Conservation (phyloP, 768 basidiomycete genomes). For the Royoungia palumana region DNA sequence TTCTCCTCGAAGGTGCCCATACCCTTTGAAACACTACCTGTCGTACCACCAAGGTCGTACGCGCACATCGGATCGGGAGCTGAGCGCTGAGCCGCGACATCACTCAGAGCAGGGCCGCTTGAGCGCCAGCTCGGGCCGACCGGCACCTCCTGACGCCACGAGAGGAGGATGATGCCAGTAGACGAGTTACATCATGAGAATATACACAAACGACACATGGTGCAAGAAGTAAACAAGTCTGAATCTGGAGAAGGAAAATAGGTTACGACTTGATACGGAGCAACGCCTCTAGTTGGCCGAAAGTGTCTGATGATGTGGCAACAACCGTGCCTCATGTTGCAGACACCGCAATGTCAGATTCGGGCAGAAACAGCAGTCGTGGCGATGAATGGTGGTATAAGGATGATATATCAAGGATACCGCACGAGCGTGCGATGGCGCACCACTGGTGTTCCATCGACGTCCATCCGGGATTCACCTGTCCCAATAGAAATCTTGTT, state of each 20-base stretch:
- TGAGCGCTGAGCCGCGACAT: no score
- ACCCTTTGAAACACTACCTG: no score
- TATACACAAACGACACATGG: no score
- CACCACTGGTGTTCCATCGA: slow-evolving; percentile 20
- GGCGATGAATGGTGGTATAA: slow-evolving; percentile 14
- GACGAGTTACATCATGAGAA: not conserved
- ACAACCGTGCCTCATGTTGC: not conserved
- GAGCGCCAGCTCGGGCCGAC: no score
- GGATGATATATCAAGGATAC: no score
- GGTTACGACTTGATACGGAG: not conserved
- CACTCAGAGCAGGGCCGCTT: no score
- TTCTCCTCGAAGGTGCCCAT: no score
- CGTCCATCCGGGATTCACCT: not conserved
- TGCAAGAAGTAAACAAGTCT: not conserved
- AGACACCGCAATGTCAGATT: not conserved
- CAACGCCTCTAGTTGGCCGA: not conserved
- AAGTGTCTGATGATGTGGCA: no score
- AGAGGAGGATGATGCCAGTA: no score
- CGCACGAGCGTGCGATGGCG: not conserved
- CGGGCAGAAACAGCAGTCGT: slow-evolving; percentile 18
- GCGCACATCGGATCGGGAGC: no score
- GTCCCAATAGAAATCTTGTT: not conserved
- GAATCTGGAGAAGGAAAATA: not conserved
- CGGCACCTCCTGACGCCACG: no score
- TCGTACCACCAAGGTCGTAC: no score